Evolutionary conservation across 2,329 filamentous ascomycete genomes (phyloP).

Genomic region (Stemphylium lycopersici): DNA sequence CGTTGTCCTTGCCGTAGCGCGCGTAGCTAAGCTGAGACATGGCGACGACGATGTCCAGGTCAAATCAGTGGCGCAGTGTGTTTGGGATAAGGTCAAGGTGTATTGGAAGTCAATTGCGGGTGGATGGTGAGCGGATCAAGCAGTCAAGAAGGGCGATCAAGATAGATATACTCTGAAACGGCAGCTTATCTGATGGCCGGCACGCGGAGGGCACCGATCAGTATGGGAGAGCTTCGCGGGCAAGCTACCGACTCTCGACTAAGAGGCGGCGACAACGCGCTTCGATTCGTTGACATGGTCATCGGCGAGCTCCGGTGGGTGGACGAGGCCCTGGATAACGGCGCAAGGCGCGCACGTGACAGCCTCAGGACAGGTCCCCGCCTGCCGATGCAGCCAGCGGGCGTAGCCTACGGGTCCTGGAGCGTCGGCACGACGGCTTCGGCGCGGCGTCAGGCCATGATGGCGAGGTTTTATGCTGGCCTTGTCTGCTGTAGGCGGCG

Average conservation of each 20-base stretch:
- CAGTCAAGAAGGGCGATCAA: slow-evolving; percentile 21
- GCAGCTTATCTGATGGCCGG: slow-evolving; percentile 38
- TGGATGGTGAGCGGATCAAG: slow-evolving; percentile 16
- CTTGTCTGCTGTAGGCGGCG: neutral
- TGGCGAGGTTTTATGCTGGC: slow-evolving; percentile 19
- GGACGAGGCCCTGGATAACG: slow-evolving; percentile 26
- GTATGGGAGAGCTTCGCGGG: slow-evolving; percentile 32
- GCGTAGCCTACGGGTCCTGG: slow-evolving; percentile 13
- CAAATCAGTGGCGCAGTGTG: neutral
- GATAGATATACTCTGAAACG: slow-evolving; percentile 36
- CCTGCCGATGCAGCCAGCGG: slow-evolving; percentile 11
- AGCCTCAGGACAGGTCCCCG: slow-evolving; percentile 11
- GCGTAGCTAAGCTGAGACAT: slow-evolving; percentile 62
- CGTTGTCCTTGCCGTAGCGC: slow-evolving; percentile 94
- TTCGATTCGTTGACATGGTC: slow-evolving; percentile 38
- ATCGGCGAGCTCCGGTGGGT: slow-evolving; percentile 44
- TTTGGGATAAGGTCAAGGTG: slow-evolving; percentile 1
- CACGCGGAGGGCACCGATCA: slow-evolving; percentile 43
- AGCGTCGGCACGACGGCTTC: slow-evolving; percentile 16
- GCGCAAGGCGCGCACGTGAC: slow-evolving; percentile 33
- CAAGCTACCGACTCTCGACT: slow-evolving; percentile 26
- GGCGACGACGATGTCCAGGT: slow-evolving; percentile 19
- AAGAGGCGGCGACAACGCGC: slow-evolving; percentile 30
- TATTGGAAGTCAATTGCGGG: slow-evolving; percentile 11
- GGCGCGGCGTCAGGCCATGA: slow-evolving; percentile 32